Conservation (phyloP, 306 rosid genomes). For the Sicyos baderoa region DNA sequence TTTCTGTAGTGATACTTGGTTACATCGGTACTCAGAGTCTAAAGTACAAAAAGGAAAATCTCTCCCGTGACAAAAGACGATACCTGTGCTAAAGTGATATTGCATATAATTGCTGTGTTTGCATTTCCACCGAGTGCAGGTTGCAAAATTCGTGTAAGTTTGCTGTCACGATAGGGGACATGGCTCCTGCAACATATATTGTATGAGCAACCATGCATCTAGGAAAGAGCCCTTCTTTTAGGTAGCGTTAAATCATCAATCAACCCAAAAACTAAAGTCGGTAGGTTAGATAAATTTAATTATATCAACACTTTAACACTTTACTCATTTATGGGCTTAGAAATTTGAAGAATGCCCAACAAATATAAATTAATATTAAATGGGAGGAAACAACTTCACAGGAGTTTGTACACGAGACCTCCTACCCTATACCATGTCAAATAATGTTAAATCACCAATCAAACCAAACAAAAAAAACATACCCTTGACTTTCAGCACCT, state of each 20-base stretch:
- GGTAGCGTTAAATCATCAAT: background rate
- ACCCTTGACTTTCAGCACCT: constrained; percentile 99
- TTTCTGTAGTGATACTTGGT: too few relatives aligned
- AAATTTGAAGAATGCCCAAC: too few relatives aligned
- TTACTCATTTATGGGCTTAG: too few relatives aligned
- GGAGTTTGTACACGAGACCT: too few relatives aligned
- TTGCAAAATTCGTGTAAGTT: constrained; percentile 91
- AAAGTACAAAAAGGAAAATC: background rate
- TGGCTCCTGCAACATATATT: constrained; percentile 60
- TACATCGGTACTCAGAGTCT: too few relatives aligned
- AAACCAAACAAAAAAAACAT: constrained; percentile 22
- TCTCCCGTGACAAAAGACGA: background rate
- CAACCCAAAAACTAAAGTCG: too few relatives aligned
- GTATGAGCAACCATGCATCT: constrained; percentile 9
- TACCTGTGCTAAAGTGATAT: constrained; percentile 89
- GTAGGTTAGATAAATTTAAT: too few relatives aligned
- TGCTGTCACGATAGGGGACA: constrained; percentile 97
- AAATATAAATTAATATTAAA: too few relatives aligned
- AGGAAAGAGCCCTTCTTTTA: constrained; percentile 17
- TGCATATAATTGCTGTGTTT: constrained; percentile 90
- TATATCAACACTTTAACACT: too few relatives aligned
- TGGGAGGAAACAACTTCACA: too few relatives aligned
- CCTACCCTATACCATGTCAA: too few relatives aligned
- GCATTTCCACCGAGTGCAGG: constrained; percentile 97
- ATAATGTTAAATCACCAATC: too few relatives aligned